Evolutionary conservation across 352 stramenopile species (phyloP).

Genomic region (Phytophthora hibernalis): DNA sequence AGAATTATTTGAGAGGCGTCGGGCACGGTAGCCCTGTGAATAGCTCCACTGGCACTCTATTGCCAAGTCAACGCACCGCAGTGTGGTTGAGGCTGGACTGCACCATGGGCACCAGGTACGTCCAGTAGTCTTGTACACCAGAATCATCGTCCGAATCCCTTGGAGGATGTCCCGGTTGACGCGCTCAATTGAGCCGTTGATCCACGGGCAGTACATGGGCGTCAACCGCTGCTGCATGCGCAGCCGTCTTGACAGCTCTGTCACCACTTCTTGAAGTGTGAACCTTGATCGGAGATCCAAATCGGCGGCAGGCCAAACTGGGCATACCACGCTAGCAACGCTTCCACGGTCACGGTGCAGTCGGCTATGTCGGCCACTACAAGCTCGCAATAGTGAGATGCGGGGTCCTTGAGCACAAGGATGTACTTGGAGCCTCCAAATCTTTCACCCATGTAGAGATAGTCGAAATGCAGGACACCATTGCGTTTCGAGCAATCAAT

Average conservation of each 20-base stretch:
- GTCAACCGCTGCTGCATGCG: constrained; percentile 32
- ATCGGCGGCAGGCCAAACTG: constrained; percentile 25
- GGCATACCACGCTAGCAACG: constrained; percentile 27
- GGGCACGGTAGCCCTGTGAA: constrained; percentile 25
- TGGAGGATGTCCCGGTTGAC: constrained; percentile 39
- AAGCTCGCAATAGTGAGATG: too few species aligned
- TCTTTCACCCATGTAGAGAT: constrained; percentile 6
- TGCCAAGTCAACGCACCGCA: constrained; percentile 24
- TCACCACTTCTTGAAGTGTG: constrained; percentile 3
- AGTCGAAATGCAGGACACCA: constrained; percentile 6
- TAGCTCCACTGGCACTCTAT: constrained; percentile 27
- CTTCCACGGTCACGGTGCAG: constrained; percentile 7
- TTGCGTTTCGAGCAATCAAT: constrained; percentile 7
- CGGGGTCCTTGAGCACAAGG: background rate
- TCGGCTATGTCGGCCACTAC: too few species aligned
- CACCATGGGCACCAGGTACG: constrained; percentile 34
- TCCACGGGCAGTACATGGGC: constrained; percentile 38
- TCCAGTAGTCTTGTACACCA: constrained; percentile 37
- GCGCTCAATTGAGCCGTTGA: constrained; percentile 37
- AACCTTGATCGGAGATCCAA: constrained; percentile 29
- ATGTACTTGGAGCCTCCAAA: constrained; percentile 7
- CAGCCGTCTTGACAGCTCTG: constrained; percentile 20
- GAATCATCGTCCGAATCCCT: too few species aligned
- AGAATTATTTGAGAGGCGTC: too few species aligned
- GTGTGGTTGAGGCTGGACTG: constrained; percentile 42